Evolutionary conservation across 345 rosid species (phyloP).

Genomic region (Boechera retrofracta): DNA sequence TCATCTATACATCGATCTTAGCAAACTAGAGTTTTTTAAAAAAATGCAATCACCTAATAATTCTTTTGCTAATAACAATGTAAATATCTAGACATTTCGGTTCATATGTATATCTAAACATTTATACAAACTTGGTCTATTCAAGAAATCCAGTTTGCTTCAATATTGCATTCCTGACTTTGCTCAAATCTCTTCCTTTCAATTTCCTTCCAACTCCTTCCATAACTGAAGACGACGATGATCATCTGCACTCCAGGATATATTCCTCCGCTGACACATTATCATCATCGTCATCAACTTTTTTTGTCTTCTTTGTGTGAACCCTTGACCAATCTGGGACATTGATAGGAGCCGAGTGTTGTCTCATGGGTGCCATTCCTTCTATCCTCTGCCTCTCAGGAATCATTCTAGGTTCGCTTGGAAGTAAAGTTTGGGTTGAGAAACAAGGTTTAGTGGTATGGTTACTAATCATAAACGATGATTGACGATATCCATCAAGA

Average conservation of each 20-base stretch:
- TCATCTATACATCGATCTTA: background rate
- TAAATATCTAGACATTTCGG: constrained; percentile 8
- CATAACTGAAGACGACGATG: constrained; percentile 70
- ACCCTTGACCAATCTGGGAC: constrained; percentile 75
- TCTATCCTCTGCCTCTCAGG: constrained; percentile 46
- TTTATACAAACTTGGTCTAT: constrained; percentile 13
- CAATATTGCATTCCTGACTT: constrained; percentile 75
- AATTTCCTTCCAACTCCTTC: constrained; percentile 89
- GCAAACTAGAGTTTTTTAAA: background rate
- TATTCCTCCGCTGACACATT: constrained; percentile 79
- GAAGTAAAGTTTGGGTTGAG: constrained; percentile 45
- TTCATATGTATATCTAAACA: constrained; percentile 21
- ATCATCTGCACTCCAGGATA: constrained; percentile 61
- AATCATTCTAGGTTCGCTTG: constrained; percentile 62
- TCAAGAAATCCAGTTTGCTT: constrained; percentile 90
- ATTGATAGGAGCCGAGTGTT: constrained; percentile 73
- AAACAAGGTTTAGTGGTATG: constrained; percentile 37
- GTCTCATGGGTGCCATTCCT: constrained; percentile 43
- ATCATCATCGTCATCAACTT: constrained; percentile 33
- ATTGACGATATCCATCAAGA: constrained; percentile 47
- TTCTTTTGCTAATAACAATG: background rate
- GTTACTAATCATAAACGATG: constrained; percentile 38
- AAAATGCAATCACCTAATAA: background rate
- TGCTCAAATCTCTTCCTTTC: constrained; percentile 84
- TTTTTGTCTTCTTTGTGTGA: constrained; percentile 45